Base-by-base conservation (phyloP, 495 filamentous ascomycete species). In the Chaetomidium leptoderma region DNA sequence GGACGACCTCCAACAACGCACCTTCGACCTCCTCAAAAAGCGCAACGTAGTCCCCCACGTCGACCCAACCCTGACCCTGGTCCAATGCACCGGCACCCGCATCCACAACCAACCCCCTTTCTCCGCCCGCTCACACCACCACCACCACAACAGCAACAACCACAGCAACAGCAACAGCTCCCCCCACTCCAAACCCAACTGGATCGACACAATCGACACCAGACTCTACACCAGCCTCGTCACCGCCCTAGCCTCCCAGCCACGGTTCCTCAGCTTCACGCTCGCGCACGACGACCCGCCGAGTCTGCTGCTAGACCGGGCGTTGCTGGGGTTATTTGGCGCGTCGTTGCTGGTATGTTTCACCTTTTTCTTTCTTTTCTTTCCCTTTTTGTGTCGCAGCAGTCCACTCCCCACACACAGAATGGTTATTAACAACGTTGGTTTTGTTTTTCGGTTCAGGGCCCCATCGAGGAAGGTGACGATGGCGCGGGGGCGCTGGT, bases 231-330 rank as follows among this genome's bases (percentile, higher is more conserved):
- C 86, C 1, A 83, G 83, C 35, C 71, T 89, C 6, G 76, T 88
- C 30, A 81, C 83, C 30, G 87, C 85, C 27, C 75, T 98, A 5
- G 83, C 87, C 17, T 77, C 84, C 53, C 81, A 82, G 27, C 91
- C 91, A 4, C 80, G 81, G 26, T 98, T 97, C 66, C 76, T 97
- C 16, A 91, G 87, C 17, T 71, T 98, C 8, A 97, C 92, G 11
- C 76, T 97, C 19, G 90, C 93, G 32, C 81, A 88, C 51, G 83
- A 87, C 13, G 91, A 98, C 65, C 86, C 91, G 1, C 89, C 91
- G 2, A 91, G 87, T 1, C 74, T 98, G 11, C 78, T 97, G 6
- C 65, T 97, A 13, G 91, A 98, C 64, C 83, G 86, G 59, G 75
- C 79, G 23, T 81, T 95, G 21, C 72, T 96, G 14, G 73, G 66